Evolutionary conservation across 164 flowering plant genomes (phyloP), one percentile per base, ranked within the genome.

Genomic region (Tetrastigma voinierianum): DNA sequence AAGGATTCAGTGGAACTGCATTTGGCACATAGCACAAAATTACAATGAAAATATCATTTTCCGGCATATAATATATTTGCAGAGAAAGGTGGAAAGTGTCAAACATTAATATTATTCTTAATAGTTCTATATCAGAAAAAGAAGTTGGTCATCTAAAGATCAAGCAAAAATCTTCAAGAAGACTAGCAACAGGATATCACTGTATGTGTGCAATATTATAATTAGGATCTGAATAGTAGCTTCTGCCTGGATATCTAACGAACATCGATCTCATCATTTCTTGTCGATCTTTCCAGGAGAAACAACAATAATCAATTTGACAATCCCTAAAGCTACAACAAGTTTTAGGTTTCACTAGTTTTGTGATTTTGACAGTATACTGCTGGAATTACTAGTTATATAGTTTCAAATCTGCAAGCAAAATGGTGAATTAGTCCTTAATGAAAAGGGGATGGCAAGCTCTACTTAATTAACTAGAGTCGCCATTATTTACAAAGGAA

Each of bases 1-100:
- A 23, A 13, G 40, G 52, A 21, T 61, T 54, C 9, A 67, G 69
- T 43, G n/a, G 32, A 62, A 46, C 32, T 9, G 7, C 52, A 51
- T n/a, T n/a, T 9, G 16, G 21, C 45, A 55, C 18, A 43, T 46
- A 46, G 11, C 51, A 46, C 14, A 4, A 9, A 23, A 51, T 59
- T n/a, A 32, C 21, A 43, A 47, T 12, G 25, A 23, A 23, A 44
- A 62, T 9, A 14, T 9, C 15, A 63, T 9, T 15, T 23, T 55
- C 4, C 65, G 2, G 52, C 52, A 14, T 49, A 49, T 49, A 17
- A n/a, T 5, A n/a, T 5, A 49, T n/a, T 49, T 10, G 52, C 52
- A 49, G 15, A 13, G 52, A 14, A 3, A 49, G 1, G 14, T 49
- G 52, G 52, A 49, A 49, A 49, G n/a, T 13, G 15, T 49, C 52